Evolutionary conservation across 257 asterid species (phyloP), one percentile per base, ranked within the genome.

Genomic region (Solanum phureja): DNA sequence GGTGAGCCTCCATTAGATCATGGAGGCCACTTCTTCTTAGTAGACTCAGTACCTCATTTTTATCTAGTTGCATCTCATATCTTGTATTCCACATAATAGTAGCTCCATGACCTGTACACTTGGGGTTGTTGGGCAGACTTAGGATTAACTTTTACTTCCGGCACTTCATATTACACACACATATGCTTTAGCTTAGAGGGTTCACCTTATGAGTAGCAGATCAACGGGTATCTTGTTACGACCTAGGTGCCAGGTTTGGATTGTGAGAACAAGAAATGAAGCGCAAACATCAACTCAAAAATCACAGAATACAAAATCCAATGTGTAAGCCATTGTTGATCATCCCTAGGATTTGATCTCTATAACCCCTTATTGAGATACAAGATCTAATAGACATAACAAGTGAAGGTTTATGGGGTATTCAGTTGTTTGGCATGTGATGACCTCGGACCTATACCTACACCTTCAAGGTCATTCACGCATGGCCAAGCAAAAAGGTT

Each of bases 271-370:
- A 46, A 46, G 56, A 46, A 46, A 46, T 0, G 18, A 46, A 12
- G 16, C 56, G 56, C 1, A 46, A 46, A 46, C 56, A 46, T 44
- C 52, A 95, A 96, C 96, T 95, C 98, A 52, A 44, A 94, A 87
- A 95, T 93, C 98, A 95, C 92, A 64, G 98, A 95, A 94, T 95
- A 95, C 83, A 97, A 93, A 88, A 95, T 89, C 99, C 99, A 97
- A 83, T 97, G 95, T 89, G 98, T 95, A 68, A 97, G 31, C 31
- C 31, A 31, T 31, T 31, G 31, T 31, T 31, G 99, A 94, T 95
- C 98, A 88, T 97, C 99, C 29, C 88, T 34, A 96, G 91, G 98
- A 94, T 90, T 97, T 95, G 8, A 94, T 91, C 93, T 97, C 98
- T 83, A 97, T 46, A 46, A 12, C 18, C 56, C 52, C 16, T 11